phyloP scores from a whole-genome alignment of 1,284 basidiomycete genomes.

The Moesziomyces antarcticus region DNA sequence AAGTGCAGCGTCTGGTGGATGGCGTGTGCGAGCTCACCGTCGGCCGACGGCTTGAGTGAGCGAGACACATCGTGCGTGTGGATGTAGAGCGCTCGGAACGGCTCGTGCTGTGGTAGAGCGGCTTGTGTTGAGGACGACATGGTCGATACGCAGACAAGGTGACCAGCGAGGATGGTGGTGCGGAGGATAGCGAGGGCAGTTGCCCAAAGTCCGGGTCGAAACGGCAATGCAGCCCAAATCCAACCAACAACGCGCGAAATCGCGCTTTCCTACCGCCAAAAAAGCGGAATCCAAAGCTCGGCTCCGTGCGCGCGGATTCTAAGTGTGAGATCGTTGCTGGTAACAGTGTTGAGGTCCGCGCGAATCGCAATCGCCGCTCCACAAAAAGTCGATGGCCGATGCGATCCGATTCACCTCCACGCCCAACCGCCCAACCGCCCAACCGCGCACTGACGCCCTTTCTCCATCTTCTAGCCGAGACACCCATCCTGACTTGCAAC shows the following conservation, averaged over 20 bases:
- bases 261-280: background rate
- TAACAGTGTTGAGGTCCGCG: no score
- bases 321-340: background rate
- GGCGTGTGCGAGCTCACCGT: conserved; percentile 59
- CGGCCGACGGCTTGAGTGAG: conserved; percentile 54
- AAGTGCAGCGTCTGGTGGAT: conserved; percentile 64
- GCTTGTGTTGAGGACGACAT: conserved; percentile 5
- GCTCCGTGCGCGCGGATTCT: background rate
- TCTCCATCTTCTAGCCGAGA: conserved; percentile 7
- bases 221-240: conserved; percentile 2
- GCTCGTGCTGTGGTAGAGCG: background rate
- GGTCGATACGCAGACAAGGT: background rate
- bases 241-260: no score
- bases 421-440: conserved; percentile 1
- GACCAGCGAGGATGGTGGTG: background rate
- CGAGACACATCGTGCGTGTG: conserved; percentile 61
- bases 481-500: background rate
- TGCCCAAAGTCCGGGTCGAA: background rate
- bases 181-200: background rate
- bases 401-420: conserved; percentile 9
- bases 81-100: conserved; percentile 48
- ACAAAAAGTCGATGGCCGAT: background rate
- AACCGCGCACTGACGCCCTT: background rate
- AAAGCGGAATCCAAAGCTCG: background rate
- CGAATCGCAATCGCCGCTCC: background rate